A percentile compares a stretch with the other conserved stretches of the same genome.
These are phyloP conservation scores for Allantophomopsis lycopodina DNA, from an alignment of 2,329 filamentous ascomycete genomes.

Conservation along the genomic window DNA sequence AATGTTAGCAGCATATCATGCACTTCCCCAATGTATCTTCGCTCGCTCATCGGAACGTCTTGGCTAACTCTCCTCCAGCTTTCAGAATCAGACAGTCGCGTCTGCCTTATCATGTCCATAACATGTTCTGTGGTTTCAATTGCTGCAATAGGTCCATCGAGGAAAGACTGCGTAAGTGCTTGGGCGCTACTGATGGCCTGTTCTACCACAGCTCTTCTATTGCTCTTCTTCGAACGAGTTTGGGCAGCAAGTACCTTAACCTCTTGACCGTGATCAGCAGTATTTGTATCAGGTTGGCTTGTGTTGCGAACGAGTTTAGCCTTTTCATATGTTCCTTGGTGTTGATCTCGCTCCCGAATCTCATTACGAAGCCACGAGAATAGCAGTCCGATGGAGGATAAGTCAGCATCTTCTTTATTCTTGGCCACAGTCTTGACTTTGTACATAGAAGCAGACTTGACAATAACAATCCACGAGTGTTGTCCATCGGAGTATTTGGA, in stretches of 20 bases:
- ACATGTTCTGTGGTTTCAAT: constrained; percentile 80
- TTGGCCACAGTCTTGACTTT: constrained; percentile 73
- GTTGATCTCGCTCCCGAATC: constrained; percentile 63
- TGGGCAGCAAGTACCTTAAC: constrained; percentile 76
- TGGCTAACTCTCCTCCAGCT: constrained; percentile 77
- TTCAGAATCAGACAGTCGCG: constrained; percentile 65
- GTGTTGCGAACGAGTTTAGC: constrained; percentile 18
- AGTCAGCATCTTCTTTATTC: constrained; percentile 62
- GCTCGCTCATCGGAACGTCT: constrained; percentile 59
- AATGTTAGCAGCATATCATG: constrained; percentile 60
- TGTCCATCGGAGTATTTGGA: constrained; percentile 63
- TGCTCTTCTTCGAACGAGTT: constrained; percentile 82
- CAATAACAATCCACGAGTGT: constrained; percentile 78
- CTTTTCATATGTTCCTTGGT: constrained; percentile 33
- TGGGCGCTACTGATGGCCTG: constrained; percentile 49
- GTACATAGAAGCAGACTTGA: constrained; percentile 64
- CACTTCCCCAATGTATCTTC: constrained; percentile 71
- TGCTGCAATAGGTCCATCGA: constrained; percentile 69
- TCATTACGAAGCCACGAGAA: constrained; percentile 71
- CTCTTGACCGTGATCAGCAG: constrained; percentile 43
- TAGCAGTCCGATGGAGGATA: constrained; percentile 53
- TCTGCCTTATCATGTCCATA: constrained; percentile 62
- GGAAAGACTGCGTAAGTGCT: constrained; percentile 54
- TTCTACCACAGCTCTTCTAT: constrained; percentile 75
- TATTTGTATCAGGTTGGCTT: constrained; percentile 10